A percentile compares a stretch with the other conserved stretches of the same genome.
phyloP scores from a whole-genome alignment of 305 asterid species.

The Fraxinus angustifolia region DNA sequence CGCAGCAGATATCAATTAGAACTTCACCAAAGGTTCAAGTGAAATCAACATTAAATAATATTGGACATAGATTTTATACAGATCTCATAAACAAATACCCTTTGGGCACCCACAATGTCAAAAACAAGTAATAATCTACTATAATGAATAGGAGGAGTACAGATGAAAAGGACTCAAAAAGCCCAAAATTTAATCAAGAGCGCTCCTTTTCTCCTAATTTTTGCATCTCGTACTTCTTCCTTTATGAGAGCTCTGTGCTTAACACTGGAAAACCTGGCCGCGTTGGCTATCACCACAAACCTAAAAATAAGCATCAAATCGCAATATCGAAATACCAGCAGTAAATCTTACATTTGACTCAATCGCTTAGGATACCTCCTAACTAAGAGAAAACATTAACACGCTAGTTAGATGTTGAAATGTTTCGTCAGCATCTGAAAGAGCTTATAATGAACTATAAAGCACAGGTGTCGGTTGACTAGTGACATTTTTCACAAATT shows the following conservation, averaged over 20 bases:
- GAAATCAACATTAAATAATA: background rate
- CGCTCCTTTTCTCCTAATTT: background rate
- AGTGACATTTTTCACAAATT: background rate
- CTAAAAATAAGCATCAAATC: background rate
- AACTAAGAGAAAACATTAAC: background rate
- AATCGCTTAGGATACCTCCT: background rate
- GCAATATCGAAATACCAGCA: background rate
- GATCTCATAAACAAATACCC: background rate
- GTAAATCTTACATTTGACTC: background rate
- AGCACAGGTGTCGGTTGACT: background rate
- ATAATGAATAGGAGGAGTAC: background rate
- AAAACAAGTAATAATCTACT: background rate
- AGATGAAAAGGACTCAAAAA: background rate
- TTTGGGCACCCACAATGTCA: background rate
- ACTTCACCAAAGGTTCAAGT: background rate
- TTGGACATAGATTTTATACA: background rate
- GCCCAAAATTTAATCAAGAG: background rate
- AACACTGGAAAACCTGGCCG: background rate
- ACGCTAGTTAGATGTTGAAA: background rate
- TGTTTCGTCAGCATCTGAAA: background rate
- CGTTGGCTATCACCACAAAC: background rate
- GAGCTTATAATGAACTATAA: background rate
- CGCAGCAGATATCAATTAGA: background rate
- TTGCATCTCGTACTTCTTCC: background rate
- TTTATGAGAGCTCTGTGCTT: background rate